These are phyloP conservation scores for Camelina laxa DNA, from an alignment of 345 rosid species.

Conservation along the genomic window DNA sequence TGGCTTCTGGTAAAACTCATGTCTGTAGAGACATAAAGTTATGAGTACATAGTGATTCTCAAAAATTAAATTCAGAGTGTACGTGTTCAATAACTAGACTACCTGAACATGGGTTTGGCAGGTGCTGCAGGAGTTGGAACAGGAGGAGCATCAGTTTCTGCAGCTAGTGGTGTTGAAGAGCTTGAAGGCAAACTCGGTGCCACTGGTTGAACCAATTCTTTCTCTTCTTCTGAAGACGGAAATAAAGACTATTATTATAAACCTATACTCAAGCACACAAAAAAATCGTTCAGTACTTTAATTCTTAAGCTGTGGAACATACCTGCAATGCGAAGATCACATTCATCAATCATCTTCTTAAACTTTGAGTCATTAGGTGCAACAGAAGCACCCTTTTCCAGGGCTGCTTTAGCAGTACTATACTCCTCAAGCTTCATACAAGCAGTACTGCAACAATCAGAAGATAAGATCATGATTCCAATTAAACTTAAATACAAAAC, in stretches of 20 bases:
- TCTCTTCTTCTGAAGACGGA: constrained; percentile 52
- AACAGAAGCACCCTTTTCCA: constrained; percentile 60
- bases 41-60: constrained; percentile 12
- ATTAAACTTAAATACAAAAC: not conserved
- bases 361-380: constrained; percentile 55
- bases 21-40: constrained; percentile 51
- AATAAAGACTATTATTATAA: not conserved
- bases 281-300: not conserved
- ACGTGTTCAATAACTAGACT: not conserved
- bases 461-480: not conserved
- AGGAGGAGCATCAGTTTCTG: constrained; percentile 35
- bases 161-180: constrained; percentile 38
- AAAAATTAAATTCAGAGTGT: not conserved
- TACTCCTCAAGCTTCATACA: constrained; percentile 74
- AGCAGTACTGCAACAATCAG: constrained; percentile 56
- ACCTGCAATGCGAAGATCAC: constrained; percentile 61
- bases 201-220: constrained; percentile 35
- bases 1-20: constrained; percentile 74
- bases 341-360: constrained; percentile 60
- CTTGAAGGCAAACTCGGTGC: constrained; percentile 40
- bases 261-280: not conserved
- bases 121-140: constrained; percentile 40
- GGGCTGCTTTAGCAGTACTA: constrained; percentile 66
- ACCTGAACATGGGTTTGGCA: constrained; percentile 72
- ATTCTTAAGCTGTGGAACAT: not conserved